A percentile compares a stretch with the other conserved stretches of the same genome.
These are phyloP conservation scores for Juncus effusus DNA, from an alignment of 176 grass and related monocot genomes.

Conservation along the genomic window DNA sequence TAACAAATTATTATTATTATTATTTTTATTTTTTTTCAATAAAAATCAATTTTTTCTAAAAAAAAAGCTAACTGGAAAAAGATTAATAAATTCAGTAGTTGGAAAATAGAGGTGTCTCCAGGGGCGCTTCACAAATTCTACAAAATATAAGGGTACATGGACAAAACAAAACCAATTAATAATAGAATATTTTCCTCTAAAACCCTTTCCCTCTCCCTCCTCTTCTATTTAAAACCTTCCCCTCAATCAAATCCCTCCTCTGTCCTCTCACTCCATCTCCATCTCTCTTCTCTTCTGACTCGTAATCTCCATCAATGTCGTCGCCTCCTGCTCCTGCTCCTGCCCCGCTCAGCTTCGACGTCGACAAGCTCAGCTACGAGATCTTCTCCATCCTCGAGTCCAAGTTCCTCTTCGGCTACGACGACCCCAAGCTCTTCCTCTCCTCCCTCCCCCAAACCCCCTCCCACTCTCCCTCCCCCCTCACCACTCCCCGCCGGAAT, in stretches of 20 bases:
- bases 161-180: too few species aligned
- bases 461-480: neutral
- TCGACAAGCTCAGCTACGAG: slow-evolving; percentile 92
- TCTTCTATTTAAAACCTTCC: slow-evolving; percentile 29
- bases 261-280: neutral
- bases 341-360: slow-evolving; percentile 36
- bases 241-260: slow-evolving; percentile 28
- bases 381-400: slow-evolving; percentile 97
- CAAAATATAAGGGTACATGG: too few species aligned
- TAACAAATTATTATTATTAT: too few species aligned
- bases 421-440: slow-evolving; percentile 62
- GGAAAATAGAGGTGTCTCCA: too few species aligned
- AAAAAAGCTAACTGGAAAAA: too few species aligned
- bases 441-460: slow-evolving; percentile 3
- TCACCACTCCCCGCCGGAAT: neutral
- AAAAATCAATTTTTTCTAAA: too few species aligned
- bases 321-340: slow-evolving; percentile 14
- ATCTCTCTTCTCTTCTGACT: neutral
- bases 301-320: neutral
- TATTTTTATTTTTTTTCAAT: too few species aligned
- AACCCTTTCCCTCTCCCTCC: neutral
- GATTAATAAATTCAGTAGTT: too few species aligned
- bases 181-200: too few species aligned
- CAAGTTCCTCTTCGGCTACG: slow-evolving; percentile 90
- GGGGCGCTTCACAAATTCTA: too few species aligned